Conservation (phyloP, 1,284 basidiomycete genomes). For the Moesziomyces sp. region DNA sequence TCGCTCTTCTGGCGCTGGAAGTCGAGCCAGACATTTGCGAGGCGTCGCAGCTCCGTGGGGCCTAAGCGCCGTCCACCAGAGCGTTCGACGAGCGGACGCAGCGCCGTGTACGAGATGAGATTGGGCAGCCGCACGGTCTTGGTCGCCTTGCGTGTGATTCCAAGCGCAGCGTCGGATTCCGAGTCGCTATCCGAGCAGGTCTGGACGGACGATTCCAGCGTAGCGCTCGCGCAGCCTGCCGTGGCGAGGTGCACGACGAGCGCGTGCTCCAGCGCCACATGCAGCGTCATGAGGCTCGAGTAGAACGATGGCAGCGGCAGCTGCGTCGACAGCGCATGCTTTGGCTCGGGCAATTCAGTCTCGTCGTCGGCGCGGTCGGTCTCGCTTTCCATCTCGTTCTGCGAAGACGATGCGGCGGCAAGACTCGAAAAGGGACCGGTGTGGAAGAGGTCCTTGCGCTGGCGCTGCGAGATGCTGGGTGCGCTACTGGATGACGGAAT, state of each 20-base stretch:
- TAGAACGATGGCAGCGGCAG: constrained; percentile 52
- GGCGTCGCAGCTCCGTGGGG: constrained; percentile 45
- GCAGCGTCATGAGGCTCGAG: constrained; percentile 50
- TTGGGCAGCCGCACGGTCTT: constrained; percentile 55
- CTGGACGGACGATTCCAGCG: constrained; percentile 26
- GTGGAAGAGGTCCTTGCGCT: constrained; percentile 2
- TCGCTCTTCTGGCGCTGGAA: constrained; percentile 17
- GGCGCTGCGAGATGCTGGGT: constrained; percentile 3
- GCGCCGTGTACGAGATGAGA: constrained; percentile 53
- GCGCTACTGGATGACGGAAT: constrained; percentile 18
- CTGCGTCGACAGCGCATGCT: constrained; percentile 26
- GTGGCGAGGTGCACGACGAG: constrained; percentile 64
- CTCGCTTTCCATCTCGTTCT: constrained; percentile 11
- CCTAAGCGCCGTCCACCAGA: constrained; percentile 51
- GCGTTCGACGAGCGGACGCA: constrained; percentile 61
- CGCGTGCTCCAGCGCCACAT: constrained; percentile 59
- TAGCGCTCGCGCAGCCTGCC: constrained; percentile 45
- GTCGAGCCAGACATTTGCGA: constrained; percentile 57
- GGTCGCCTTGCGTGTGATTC: constrained; percentile 2
- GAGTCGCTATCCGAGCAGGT: constrained; percentile 12
- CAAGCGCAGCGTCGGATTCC: constrained; percentile 3
- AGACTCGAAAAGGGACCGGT: not conserved
- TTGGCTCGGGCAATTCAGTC: constrained; percentile 10
- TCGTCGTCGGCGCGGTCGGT: not conserved
- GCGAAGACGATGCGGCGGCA: constrained; percentile 1